These are phyloP conservation scores for Hygrocybe punicea DNA, from an alignment of 768 basidiomycete genomes.

Conservation along the genomic window DNA sequence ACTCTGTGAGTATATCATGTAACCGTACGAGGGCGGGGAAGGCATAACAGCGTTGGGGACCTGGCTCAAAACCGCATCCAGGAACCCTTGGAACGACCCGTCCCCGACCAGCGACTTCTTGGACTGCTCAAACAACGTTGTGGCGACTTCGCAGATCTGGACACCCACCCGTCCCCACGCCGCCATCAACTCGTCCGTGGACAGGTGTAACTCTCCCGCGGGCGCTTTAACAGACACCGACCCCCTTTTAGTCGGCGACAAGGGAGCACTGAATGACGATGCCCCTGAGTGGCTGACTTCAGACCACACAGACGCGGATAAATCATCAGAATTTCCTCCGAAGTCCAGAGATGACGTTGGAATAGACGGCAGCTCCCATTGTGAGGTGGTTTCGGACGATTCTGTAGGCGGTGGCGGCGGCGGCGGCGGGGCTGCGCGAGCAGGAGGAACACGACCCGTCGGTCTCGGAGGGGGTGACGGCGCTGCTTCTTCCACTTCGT, in stretches of 20 bases:
- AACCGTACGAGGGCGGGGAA: conserved; percentile 55
- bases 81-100: conserved; percentile 78
- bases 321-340: conserved; percentile 38
- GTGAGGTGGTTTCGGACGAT: conserved; percentile 40
- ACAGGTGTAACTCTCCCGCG: conserved; percentile 37
- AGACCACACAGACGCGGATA: conserved; percentile 59
- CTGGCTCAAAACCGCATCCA: conserved; percentile 59
- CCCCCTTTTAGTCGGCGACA: conserved; percentile 22
- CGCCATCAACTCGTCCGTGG: conserved; percentile 63
- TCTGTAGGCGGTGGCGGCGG: conserved; percentile 30
- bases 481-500: conserved; percentile 36
- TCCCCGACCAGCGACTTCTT: conserved; percentile 79
- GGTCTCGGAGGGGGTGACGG: conserved; percentile 45
- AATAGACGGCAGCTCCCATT: conserved; percentile 67
- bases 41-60: conserved; percentile 58
- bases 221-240: conserved; percentile 14
- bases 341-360: conserved; percentile 55
- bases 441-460: conserved; percentile 22
- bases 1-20: conserved; percentile 72
- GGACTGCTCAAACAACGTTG: conserved; percentile 65
- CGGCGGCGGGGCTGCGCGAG: conserved; percentile 42
- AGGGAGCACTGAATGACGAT: conserved; percentile 15
- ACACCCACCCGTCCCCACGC: conserved; percentile 74
- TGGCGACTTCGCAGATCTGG: conserved; percentile 68
- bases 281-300: conserved; percentile 46